A percentile compares a stretch with the other conserved stretches of the same genome.
phyloP scores from a whole-genome alignment of 2,329 filamentous ascomycete genomes.

The Diaporthe sp. region DNA sequence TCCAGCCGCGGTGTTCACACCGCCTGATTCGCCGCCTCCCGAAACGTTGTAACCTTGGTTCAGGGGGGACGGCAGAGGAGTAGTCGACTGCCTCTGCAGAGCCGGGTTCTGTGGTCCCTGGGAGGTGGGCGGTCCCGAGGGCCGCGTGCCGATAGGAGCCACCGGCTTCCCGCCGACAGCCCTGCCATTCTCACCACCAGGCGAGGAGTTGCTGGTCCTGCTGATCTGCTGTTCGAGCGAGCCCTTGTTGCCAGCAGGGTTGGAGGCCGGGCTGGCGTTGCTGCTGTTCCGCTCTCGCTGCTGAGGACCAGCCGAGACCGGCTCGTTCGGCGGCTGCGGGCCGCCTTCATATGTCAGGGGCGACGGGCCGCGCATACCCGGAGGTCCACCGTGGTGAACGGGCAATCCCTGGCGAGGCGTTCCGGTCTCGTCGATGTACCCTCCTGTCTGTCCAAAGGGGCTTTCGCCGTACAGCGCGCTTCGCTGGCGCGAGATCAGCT shows the following conservation, averaged over 20 bases:
- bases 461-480: conserved; percentile 91
- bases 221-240: conserved; percentile 75
- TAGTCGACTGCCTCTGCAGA: conserved; percentile 86
- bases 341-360: conserved; percentile 81
- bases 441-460: conserved; percentile 75
- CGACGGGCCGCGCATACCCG: conserved; percentile 80
- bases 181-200: conserved; percentile 72
- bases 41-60: conserved; percentile 77
- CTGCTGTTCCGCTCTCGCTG: conserved; percentile 83
- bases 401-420: conserved; percentile 76
- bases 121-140: conserved; percentile 64
- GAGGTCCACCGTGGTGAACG: conserved; percentile 72
- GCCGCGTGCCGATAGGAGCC: conserved; percentile 93
- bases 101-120: conserved; percentile 69
- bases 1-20: conserved; percentile 63
- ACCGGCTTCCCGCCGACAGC: conserved; percentile 73
- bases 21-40: conserved; percentile 62
- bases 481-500: conserved; percentile 95
- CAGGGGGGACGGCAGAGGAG: conserved; percentile 90
- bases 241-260: conserved; percentile 70
- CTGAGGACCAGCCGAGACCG: conserved; percentile 59
- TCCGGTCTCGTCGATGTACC: conserved; percentile 78
- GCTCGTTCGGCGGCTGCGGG: conserved; percentile 59
- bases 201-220: conserved; percentile 89
- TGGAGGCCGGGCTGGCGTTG: conserved; percentile 85